These are phyloP conservation scores for Cornus florida DNA, from an alignment of 148 eudicot genomes.

Conservation along the genomic window DNA sequence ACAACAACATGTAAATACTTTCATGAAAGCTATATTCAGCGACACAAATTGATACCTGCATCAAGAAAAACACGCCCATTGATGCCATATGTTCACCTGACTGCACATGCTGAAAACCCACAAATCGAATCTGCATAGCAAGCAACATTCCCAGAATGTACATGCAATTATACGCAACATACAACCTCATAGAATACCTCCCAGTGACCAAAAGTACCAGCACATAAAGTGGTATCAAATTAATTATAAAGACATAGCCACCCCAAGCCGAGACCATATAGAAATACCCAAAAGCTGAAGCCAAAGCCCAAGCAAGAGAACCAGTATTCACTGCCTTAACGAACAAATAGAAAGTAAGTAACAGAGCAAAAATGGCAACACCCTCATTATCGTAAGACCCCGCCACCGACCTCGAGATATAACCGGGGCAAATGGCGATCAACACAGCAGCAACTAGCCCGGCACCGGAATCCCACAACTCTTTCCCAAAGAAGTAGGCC, in stretches of 20 bases:
- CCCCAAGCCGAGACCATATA: slow-evolving; percentile 99
- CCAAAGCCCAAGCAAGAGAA: slow-evolving; percentile 84
- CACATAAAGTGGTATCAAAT: slow-evolving; percentile 86
- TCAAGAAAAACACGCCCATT: slow-evolving; percentile 98
- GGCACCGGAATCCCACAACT: slow-evolving; percentile 92
- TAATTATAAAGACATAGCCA: slow-evolving; percentile 96
- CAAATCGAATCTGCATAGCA: slow-evolving; percentile 98
- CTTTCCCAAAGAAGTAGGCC: slow-evolving; percentile 94
- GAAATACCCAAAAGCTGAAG: slow-evolving; percentile 90
- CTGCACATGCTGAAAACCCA: slow-evolving; percentile 97
- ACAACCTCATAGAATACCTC: slow-evolving; percentile 91
- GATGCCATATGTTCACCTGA: slow-evolving; percentile 99
- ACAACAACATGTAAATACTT: not conserved
- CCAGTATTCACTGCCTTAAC: slow-evolving; percentile 98
- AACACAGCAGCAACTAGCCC: slow-evolving; percentile 90
- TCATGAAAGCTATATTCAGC: not conserved
- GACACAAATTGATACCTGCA: slow-evolving; percentile 55
- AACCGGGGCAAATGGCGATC: slow-evolving; percentile 97
- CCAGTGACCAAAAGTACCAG: slow-evolving; percentile 84
- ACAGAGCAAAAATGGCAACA: slow-evolving; percentile 86
- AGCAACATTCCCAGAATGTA: slow-evolving; percentile 91
- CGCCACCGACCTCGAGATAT: slow-evolving; percentile 94
- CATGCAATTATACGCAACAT: slow-evolving; percentile 93
- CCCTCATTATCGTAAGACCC: slow-evolving; percentile 97
- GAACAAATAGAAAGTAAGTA: slow-evolving; percentile 82